A percentile compares a stretch with the other conserved stretches of the same genome.
Evolutionary conservation across 2,329 filamentous ascomycete species (phyloP).

Genomic region (Aspergillus calidoustus): DNA sequence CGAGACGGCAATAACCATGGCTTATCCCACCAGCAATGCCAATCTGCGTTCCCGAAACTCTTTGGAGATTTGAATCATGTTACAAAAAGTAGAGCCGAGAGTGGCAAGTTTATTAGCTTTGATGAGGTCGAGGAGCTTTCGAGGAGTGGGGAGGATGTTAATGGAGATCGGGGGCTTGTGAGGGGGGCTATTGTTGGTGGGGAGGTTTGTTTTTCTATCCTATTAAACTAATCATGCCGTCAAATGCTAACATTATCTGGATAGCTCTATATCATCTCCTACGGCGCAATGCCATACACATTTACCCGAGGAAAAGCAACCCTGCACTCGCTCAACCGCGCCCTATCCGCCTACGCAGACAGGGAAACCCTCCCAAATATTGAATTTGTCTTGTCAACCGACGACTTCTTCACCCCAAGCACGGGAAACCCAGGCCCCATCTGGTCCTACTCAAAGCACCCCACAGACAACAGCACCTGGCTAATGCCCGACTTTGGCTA

Average conservation of each 20-base stretch:
- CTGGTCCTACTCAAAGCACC: conserved; percentile 50
- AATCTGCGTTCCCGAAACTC: conserved; percentile 47
- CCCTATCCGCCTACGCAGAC: conserved; percentile 47
- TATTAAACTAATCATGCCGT: background rate
- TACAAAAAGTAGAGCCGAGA: conserved; percentile 24
- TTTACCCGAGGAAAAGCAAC: conserved; percentile 47
- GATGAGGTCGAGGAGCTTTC: conserved; percentile 39
- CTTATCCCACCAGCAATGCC: conserved; percentile 41
- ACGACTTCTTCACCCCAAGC: conserved; percentile 43
- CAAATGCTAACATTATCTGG: background rate
- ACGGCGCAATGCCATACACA: conserved; percentile 38
- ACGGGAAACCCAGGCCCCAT: conserved; percentile 36
- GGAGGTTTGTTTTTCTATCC: conserved; percentile 34
- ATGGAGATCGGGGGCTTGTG: conserved; percentile 31
- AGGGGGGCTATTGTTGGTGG: conserved; percentile 42
- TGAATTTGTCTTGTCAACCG: conserved; percentile 55
- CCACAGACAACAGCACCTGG: conserved; percentile 50
- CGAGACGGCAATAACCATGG: conserved; percentile 45
- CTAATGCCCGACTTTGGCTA: conserved; percentile 60
- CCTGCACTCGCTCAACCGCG: conserved; percentile 54
- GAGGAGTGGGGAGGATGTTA: conserved; percentile 32
- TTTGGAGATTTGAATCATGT: conserved; percentile 44
- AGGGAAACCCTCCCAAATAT: conserved; percentile 50
- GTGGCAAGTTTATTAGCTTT: conserved; percentile 33
- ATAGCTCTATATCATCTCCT: conserved; percentile 45